phyloP scores from a whole-genome alignment of 768 basidiomycete genomes.

The Galerina marginata region DNA sequence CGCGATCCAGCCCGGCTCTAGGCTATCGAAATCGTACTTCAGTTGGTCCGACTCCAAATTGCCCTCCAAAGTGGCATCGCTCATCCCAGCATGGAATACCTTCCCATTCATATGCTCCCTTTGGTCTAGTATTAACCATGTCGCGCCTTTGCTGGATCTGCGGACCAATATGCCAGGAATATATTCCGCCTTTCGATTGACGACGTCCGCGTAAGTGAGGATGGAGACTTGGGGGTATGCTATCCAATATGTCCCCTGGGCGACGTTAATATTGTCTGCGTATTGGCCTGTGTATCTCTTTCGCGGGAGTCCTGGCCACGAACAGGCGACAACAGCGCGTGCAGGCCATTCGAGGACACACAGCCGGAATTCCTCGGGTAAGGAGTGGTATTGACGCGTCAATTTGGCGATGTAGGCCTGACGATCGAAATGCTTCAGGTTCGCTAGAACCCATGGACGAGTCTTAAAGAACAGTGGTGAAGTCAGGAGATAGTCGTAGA shows the following conservation, averaged over 20 bases:
- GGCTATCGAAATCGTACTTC: neutral
- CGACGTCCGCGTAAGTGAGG: neutral
- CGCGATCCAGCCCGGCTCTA: neutral
- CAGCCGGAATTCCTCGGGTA: slow-evolving; percentile 17
- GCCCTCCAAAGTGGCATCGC: neutral
- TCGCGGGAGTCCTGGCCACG: slow-evolving; percentile 16
- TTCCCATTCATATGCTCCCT: slow-evolving; percentile 1
- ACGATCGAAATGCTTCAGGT: slow-evolving; percentile 17
- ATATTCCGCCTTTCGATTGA: neutral
- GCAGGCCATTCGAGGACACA: slow-evolving; percentile 25
- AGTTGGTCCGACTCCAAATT: neutral
- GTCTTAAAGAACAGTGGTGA: slow-evolving; percentile 15
- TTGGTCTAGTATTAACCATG: slow-evolving; percentile 4
- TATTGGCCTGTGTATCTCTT: neutral
- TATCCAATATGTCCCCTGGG: slow-evolving; percentile 1
- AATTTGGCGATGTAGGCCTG: slow-evolving; percentile 11
- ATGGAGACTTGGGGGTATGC: slow-evolving; percentile 2
- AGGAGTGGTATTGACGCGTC: slow-evolving; percentile 4
- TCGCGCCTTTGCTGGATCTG: neutral
- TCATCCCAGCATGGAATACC: neutral
- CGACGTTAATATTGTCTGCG: neutral
- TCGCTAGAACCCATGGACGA: slow-evolving; percentile 13
- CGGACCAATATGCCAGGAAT: slow-evolving; percentile 4
- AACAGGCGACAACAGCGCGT: slow-evolving; percentile 2
- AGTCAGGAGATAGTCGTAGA: slow-evolving; percentile 9